A percentile compares a stretch with the other conserved stretches of the same genome.
Evolutionary conservation across 1,284 basidiomycete genomes (phyloP).

Genomic region (Pisolithus thermaeus): DNA sequence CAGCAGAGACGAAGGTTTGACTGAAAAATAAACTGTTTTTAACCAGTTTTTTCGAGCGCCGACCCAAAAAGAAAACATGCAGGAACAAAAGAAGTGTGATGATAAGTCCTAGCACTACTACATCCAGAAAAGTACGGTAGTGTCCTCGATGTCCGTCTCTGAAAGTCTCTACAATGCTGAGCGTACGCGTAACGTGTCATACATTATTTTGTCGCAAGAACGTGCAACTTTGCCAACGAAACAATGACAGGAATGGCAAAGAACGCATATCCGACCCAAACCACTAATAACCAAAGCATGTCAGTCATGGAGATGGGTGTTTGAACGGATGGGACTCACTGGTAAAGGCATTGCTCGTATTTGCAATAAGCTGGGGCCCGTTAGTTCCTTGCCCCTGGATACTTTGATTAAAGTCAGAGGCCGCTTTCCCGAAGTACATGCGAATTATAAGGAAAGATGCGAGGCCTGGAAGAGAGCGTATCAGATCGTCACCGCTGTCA

Average conservation of each 20-base stretch:
- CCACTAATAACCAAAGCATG: constrained; percentile 41
- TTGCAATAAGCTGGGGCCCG: constrained; percentile 56
- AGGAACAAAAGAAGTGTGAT: background rate
- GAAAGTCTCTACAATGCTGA: background rate
- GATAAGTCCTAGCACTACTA: background rate
- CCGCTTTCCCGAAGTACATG: constrained; percentile 77
- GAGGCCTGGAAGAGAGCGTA: constrained; percentile 40
- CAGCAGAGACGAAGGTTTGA: background rate
- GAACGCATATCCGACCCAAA: constrained; percentile 73
- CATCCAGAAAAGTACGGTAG: background rate
- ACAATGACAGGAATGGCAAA: constrained; percentile 64
- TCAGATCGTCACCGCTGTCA: constrained; percentile 1
- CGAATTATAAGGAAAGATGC: constrained; percentile 65
- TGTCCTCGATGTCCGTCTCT: constrained; percentile 4
- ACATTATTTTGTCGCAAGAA: constrained; percentile 40
- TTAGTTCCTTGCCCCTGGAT: constrained; percentile 46
- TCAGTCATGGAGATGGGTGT: constrained; percentile 2
- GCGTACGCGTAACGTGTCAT: background rate
- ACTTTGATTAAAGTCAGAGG: constrained; percentile 67
- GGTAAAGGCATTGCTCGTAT: constrained; percentile 66
- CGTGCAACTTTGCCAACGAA: constrained; percentile 65
- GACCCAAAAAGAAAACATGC: background rate
- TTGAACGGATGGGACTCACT: constrained; percentile 43
- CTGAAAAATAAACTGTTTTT: background rate
- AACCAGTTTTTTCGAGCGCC: background rate